Evolutionary conservation across 176 grass and related monocot species (phyloP).

Genomic region (Puya raimondii): DNA sequence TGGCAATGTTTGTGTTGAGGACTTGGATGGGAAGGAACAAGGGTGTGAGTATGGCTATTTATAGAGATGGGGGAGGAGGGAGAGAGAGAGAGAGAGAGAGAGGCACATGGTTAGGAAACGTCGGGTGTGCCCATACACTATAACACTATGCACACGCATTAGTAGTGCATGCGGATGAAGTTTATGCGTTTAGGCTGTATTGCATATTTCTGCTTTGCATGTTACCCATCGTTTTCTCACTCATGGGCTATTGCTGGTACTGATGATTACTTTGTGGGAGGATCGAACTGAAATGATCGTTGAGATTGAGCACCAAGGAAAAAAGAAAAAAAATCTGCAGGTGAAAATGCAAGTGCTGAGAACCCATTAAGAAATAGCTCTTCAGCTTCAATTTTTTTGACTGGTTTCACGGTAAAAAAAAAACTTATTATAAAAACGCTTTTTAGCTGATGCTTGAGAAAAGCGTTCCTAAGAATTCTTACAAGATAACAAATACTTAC

Average conservation of each 20-base stretch:
- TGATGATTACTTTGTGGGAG: not conserved
- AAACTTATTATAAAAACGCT: too few species aligned
- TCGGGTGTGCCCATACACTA: not conserved
- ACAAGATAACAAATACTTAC: too few species aligned
- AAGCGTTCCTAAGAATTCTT: too few species aligned
- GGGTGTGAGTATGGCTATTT: not conserved
- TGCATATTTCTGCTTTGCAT: not conserved
- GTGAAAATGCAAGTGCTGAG: too few species aligned
- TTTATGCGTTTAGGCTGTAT: not conserved
- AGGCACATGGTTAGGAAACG: not conserved
- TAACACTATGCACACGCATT: not conserved
- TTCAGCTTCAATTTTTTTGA: too few species aligned
- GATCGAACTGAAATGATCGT: not conserved
- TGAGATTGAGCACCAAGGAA: not conserved
- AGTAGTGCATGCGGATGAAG: not conserved
- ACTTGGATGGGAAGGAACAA: not conserved
- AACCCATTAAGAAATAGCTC: too few species aligned
- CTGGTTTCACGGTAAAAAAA: too few species aligned
- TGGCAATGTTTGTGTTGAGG: not conserved
- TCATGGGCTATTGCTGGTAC: not conserved
- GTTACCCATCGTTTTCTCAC: not conserved
- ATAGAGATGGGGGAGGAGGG: not conserved
- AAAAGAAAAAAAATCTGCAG: not conserved
- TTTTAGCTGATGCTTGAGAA: too few species aligned
- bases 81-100: too few species aligned